Percentiles rank a stretch among this genome's conserved stretches.
Conservation (phyloP, 2,329 filamentous ascomycete genomes). For the Botrytis medusae region DNA sequence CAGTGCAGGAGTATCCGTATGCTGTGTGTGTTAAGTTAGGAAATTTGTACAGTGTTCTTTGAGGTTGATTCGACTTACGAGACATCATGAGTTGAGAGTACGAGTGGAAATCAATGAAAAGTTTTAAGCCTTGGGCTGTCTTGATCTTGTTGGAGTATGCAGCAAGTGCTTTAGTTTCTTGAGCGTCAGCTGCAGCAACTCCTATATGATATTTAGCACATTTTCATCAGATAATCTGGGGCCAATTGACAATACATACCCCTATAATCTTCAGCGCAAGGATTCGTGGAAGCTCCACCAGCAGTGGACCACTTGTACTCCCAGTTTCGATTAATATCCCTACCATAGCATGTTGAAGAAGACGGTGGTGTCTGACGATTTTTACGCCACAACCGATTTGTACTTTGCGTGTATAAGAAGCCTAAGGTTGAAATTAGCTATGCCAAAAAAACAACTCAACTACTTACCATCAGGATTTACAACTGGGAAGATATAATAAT, state of each 20-base stretch:
- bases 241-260: constrained; percentile 30
- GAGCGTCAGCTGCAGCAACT: constrained; percentile 45
- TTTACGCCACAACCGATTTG: constrained; percentile 61
- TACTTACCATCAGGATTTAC: constrained; percentile 59
- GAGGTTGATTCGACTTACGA: constrained; percentile 33
- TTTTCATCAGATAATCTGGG: background rate
- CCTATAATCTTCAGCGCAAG: constrained; percentile 51
- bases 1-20: constrained; percentile 60
- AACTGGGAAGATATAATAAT: constrained; percentile 64
- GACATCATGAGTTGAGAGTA: constrained; percentile 61
- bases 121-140: constrained; percentile 50
- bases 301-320: constrained; percentile 48
- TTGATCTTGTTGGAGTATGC: constrained; percentile 48
- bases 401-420: constrained; percentile 58
- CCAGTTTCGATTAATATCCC: constrained; percentile 63
- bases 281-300: constrained; percentile 50
- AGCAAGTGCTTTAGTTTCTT: constrained; percentile 53
- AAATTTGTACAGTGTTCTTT: background rate
- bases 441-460: background rate
- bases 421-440: constrained; percentile 41
- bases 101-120: constrained; percentile 66
- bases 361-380: constrained; percentile 48
- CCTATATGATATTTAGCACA: constrained; percentile 36
- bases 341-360: constrained; percentile 47
- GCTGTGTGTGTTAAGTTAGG: constrained; percentile 32